phyloP scores from a whole-genome alignment of 176 grass and related monocot genomes.

The Musa beccarii region DNA sequence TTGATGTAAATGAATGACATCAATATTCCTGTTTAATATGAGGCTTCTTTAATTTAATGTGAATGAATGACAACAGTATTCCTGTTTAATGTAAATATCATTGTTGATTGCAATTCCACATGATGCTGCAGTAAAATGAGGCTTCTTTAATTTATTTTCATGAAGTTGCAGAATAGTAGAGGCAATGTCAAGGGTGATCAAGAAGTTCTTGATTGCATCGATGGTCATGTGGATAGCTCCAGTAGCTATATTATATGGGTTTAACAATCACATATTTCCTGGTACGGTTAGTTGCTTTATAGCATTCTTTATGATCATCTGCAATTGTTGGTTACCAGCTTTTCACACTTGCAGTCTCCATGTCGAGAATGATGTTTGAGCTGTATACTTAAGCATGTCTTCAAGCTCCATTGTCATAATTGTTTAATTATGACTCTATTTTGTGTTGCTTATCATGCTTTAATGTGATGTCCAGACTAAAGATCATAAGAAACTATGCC shows the following conservation, averaged over 20 bases:
- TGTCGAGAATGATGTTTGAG: neutral
- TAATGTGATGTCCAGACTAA: neutral
- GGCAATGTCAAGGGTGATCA: conserved; percentile 60
- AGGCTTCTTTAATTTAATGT: no score
- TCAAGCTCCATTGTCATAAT: neutral
- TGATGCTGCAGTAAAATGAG: neutral
- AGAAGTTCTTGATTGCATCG: conserved; percentile 67
- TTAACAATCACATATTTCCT: conserved; percentile 67
- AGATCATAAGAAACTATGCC: no score
- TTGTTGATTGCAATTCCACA: neutral
- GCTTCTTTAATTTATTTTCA: neutral
- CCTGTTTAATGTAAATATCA: neutral
- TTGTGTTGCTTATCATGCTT: neutral
- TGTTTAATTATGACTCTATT: neutral
- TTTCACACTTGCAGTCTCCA: neutral
- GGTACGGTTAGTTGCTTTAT: conserved; percentile 29
- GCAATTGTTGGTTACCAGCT: neutral
- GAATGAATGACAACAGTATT: no score
- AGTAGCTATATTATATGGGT: conserved; percentile 62
- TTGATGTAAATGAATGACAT: neutral
- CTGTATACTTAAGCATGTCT: neutral
- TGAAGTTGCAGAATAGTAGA: conserved; percentile 4
- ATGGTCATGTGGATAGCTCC: conserved; percentile 84
- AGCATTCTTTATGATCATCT: neutral
- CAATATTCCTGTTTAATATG: no score